Evolutionary conservation across 352 stramenopile species (phyloP).

Genomic region (Globisporangium barbulae): DNA sequence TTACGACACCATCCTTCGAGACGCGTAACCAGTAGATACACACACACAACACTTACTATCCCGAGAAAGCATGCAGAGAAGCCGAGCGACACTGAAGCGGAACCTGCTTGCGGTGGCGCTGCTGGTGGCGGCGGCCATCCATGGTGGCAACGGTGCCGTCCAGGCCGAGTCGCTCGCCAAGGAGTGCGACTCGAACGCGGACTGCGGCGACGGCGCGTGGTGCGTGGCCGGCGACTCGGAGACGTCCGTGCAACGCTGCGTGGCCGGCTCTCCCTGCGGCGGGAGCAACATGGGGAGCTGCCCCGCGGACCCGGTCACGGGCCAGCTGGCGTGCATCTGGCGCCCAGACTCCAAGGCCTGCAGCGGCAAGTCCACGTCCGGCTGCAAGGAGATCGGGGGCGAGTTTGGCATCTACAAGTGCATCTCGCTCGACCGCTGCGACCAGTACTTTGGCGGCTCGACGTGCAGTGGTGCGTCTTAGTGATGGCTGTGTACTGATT

Average conservation of each 20-base stretch:
- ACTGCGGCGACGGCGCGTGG: constrained; percentile 59
- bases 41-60: neutral
- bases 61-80: neutral
- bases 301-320: constrained; percentile 48
- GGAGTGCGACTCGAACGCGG: constrained; percentile 48
- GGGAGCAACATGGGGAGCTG: constrained; percentile 48
- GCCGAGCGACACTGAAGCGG: neutral
- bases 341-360: constrained; percentile 27
- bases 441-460: constrained; percentile 54
- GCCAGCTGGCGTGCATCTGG: constrained; percentile 71
- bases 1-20: neutral
- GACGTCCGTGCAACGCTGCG: constrained; percentile 60
- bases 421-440: constrained; percentile 69
- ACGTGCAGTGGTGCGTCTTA: constrained; percentile 51
- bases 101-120: constrained; percentile 13
- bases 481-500: constrained; percentile 6
- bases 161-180: constrained; percentile 35
- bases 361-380: constrained; percentile 1
- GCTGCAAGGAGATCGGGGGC: constrained; percentile 31
- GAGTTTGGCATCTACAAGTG: constrained; percentile 74
- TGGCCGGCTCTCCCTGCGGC: constrained; percentile 53
- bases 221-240: constrained; percentile 74
- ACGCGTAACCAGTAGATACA: constrained; percentile 1
- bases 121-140: constrained; percentile 9
- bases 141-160: neutral